Evolutionary conservation across 2,329 filamentous ascomycete genomes (phyloP).

Genomic region (Pleomassaria siparia): DNA sequence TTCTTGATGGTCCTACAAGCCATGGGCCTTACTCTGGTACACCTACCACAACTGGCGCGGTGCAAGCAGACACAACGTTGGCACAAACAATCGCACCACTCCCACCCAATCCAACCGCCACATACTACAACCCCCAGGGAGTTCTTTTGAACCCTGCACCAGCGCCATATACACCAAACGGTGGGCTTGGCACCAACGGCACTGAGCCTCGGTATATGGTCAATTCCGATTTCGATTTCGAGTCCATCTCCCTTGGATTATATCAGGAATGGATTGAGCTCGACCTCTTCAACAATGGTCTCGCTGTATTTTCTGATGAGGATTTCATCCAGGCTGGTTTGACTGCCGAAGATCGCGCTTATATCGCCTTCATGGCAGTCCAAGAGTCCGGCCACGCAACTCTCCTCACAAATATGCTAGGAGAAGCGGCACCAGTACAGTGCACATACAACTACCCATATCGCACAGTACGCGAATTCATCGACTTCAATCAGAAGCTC

Average conservation of each 20-base stretch:
- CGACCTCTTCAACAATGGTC: constrained; percentile 74
- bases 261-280: constrained; percentile 84
- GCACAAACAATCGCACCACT: constrained; percentile 60
- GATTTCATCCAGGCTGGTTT: constrained; percentile 71
- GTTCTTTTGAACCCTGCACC: constrained; percentile 67
- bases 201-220: constrained; percentile 73
- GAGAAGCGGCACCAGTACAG: constrained; percentile 65
- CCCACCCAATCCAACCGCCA: constrained; percentile 62
- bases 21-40: constrained; percentile 71
- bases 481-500: constrained; percentile 85
- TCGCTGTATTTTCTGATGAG: constrained; percentile 64
- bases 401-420: constrained; percentile 73
- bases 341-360: constrained; percentile 65
- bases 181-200: constrained; percentile 78
- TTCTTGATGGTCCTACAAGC: constrained; percentile 61
- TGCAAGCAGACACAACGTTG: constrained; percentile 57
- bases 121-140: constrained; percentile 72
- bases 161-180: constrained; percentile 66
- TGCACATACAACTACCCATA: constrained; percentile 81
- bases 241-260: constrained; percentile 70
- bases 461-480: constrained; percentile 68
- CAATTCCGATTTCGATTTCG: constrained; percentile 78
- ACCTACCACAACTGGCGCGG: constrained; percentile 69
- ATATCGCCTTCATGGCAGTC: constrained; percentile 73
- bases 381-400: constrained; percentile 78